A percentile compares a stretch with the other conserved stretches of the same genome.
These are phyloP conservation scores for Pyrenophora teres DNA, from an alignment of 2,329 filamentous ascomycete genomes.

Conservation along the genomic window DNA sequence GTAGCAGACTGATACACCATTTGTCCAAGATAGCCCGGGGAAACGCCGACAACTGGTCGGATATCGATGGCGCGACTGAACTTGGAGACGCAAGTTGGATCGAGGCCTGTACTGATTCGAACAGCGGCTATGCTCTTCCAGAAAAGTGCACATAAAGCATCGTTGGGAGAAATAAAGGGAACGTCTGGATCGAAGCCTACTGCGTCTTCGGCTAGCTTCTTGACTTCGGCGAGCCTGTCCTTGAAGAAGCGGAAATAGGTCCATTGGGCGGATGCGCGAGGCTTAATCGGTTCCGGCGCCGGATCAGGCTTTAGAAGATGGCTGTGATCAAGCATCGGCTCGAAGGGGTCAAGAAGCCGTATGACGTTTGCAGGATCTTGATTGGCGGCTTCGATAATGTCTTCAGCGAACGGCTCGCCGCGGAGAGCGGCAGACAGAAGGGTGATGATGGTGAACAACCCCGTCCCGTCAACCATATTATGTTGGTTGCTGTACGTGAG, in stretches of 20 bases:
- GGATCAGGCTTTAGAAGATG: neutral
- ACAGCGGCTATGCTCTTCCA: neutral
- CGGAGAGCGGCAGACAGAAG: slow-evolving; percentile 1
- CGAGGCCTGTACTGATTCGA: neutral
- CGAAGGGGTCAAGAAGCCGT: neutral
- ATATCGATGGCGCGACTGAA: slow-evolving; percentile 7
- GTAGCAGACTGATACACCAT: neutral
- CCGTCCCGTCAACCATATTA: neutral
- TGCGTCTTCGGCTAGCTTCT: neutral
- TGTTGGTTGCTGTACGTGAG: neutral
- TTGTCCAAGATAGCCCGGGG: neutral
- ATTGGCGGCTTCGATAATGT: neutral
- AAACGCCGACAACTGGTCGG: neutral
- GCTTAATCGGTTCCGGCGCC: neutral
- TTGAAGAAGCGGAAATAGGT: neutral
- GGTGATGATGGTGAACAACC: neutral
- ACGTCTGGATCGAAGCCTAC: neutral
- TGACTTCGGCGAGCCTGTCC: neutral
- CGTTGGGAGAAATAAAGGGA: neutral
- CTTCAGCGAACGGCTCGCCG: neutral
- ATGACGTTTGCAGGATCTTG: neutral
- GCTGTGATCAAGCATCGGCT: neutral
- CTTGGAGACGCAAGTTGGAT: neutral
- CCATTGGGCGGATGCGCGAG: neutral
- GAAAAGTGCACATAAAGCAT: neutral